Conservation (phyloP, 2,329 filamentous ascomycete genomes). For the Exophiala spinifera region DNA sequence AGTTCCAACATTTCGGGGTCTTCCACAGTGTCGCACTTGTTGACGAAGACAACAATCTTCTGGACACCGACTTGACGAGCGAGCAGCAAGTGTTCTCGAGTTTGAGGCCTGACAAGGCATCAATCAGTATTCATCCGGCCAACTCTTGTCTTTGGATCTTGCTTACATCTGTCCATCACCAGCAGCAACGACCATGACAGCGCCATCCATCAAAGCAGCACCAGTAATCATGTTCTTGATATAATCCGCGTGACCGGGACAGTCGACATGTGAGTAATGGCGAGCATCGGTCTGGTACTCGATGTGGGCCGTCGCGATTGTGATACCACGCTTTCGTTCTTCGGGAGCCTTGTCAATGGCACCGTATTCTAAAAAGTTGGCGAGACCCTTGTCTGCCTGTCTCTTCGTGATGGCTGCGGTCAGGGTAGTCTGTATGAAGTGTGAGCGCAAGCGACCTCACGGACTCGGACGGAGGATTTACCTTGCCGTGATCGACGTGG, state of each 20-base stretch:
- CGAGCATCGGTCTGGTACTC: conserved; percentile 92
- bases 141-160: not conserved
- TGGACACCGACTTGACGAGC: conserved; percentile 98
- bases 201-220: conserved; percentile 98
- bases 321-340: conserved; percentile 99
- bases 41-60: conserved; percentile 98
- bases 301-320: conserved; percentile 96
- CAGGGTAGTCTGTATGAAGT: conserved; percentile 75
- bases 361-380: conserved; percentile 94
- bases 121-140: not conserved
- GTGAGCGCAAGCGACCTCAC: conserved; percentile 17
- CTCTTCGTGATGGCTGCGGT: conserved; percentile 98
- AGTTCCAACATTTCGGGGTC: conserved; percentile 99
- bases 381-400: conserved; percentile 89
- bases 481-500: conserved; percentile 99
- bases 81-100: conserved; percentile 93
- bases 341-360: conserved; percentile 98
- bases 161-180: conserved; percentile 92
- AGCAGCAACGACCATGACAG: conserved; percentile 96
- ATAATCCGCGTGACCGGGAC: conserved; percentile 99
- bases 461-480: conserved; percentile 41
- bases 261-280: conserved; percentile 99
- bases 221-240: conserved; percentile 99
- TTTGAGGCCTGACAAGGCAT: conserved; percentile 68
- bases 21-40: conserved; percentile 97